phyloP scores from a whole-genome alignment of 2,329 filamentous ascomycete species.

The Epichloe gansuensis region DNA sequence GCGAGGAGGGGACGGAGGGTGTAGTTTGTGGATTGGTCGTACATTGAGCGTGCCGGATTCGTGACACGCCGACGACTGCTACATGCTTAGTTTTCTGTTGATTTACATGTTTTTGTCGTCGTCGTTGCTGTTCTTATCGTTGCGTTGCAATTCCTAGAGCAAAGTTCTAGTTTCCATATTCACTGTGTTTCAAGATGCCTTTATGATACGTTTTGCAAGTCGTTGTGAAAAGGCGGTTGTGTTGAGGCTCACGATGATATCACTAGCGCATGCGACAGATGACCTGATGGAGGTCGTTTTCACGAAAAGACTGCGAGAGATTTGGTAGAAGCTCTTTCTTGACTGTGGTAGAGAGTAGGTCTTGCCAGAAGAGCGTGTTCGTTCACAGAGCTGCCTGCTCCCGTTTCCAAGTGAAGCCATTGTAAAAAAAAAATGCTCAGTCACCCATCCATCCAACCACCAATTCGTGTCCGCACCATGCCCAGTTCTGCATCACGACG shows the following conservation, averaged over 20 bases:
- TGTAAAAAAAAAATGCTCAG: rapidly evolving
- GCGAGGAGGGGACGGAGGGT: conserved; percentile 8
- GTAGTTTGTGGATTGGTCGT: conserved; percentile 11
- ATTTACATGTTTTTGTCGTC: conserved; percentile 17
- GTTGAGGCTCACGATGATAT: neutral
- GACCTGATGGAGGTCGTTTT: too few species aligned
- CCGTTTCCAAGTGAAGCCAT: too few species aligned
- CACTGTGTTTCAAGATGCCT: neutral
- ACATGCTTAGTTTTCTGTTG: conserved; percentile 34
- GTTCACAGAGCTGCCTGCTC: too few species aligned
- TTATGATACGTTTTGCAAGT: neutral
- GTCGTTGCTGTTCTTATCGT: conserved; percentile 27
- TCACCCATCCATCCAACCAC: too few species aligned
- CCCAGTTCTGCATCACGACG: neutral
- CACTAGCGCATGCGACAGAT: too few species aligned
- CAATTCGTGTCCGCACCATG: too few species aligned
- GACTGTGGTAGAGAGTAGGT: too few species aligned
- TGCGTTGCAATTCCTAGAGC: conserved; percentile 2
- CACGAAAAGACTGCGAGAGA: too few species aligned
- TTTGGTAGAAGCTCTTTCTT: too few species aligned
- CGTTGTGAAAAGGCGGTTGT: neutral
- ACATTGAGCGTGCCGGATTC: conserved; percentile 16
- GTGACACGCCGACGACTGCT: conserved; percentile 28
- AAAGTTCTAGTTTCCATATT: conserved; percentile 4
- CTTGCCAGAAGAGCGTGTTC: too few species aligned